phyloP scores from a whole-genome alignment of 139 green algal genomes.

The Tetraselmis chui region DNA sequence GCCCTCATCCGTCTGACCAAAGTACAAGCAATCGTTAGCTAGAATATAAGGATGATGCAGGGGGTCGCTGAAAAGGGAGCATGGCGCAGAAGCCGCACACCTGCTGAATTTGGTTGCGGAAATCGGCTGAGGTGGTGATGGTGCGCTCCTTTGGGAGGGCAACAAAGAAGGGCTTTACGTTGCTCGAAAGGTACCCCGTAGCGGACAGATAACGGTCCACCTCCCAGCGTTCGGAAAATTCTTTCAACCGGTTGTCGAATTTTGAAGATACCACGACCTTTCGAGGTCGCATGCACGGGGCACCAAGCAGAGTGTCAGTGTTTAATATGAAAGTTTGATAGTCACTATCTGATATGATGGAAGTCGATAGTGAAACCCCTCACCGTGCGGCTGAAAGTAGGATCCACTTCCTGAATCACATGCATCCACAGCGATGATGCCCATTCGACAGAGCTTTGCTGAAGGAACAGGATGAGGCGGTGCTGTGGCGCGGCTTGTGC shows the following conservation, averaged over 20 bases:
- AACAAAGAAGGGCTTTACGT: constrained; percentile 88
- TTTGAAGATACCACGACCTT: constrained; percentile 87
- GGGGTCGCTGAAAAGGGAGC: background rate
- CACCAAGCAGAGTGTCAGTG: no score
- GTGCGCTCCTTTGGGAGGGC: constrained; percentile 83
- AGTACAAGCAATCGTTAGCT: no score
- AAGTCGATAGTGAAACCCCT: background rate
- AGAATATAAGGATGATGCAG: no score
- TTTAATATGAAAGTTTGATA: no score
- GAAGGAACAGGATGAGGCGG: constrained; percentile 91
- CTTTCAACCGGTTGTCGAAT: constrained; percentile 93
- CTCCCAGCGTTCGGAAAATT: constrained; percentile 90
- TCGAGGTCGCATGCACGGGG: no score
- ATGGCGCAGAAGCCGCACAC: constrained; percentile 26
- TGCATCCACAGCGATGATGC: constrained; percentile 84
- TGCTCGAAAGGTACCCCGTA: constrained; percentile 74
- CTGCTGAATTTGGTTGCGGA: constrained; percentile 64
- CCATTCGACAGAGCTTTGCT: constrained; percentile 92
- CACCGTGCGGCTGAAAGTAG: constrained; percentile 65
- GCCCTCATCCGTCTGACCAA: constrained; percentile 29
- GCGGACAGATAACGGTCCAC: constrained; percentile 86
- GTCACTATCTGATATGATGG: no score
- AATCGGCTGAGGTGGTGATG: constrained; percentile 59
- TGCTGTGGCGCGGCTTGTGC: constrained; percentile 69
- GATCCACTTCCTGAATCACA: constrained; percentile 87